Evolutionary conservation across 2,329 filamentous ascomycete species (phyloP).

Genomic region (Trichoderma koningiopsis): DNA sequence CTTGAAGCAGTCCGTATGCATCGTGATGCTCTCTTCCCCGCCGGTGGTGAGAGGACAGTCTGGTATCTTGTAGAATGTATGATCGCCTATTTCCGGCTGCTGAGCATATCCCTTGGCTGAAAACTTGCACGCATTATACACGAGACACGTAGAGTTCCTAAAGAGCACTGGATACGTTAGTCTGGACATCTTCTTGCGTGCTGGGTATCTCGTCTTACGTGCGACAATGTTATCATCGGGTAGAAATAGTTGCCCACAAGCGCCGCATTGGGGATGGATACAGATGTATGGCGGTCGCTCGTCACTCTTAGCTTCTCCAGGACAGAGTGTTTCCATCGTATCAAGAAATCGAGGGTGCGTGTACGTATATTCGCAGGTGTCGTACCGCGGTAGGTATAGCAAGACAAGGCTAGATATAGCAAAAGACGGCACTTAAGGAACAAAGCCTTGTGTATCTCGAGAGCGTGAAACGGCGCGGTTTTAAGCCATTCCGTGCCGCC

Average conservation of each 20-base stretch:
- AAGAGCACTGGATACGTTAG: neutral
- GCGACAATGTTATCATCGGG: neutral
- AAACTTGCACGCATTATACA: neutral
- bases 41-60: neutral
- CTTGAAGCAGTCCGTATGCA: slow-evolving; percentile 3
- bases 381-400: neutral
- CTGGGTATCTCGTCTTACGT: neutral
- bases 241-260: neutral
- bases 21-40: slow-evolving; percentile 23
- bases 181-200: neutral
- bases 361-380: neutral
- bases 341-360: neutral
- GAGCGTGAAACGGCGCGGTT: neutral
- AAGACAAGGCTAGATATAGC: neutral
- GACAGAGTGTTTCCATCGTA: neutral
- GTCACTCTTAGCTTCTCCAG: neutral
- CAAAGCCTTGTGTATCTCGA: neutral
- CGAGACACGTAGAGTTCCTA: neutral
- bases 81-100: neutral
- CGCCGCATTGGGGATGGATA: slow-evolving; percentile 6
- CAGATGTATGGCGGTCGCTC: neutral
- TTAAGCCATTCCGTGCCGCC: neutral
- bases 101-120: neutral
- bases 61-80: neutral
- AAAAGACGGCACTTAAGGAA: neutral